Evolutionary conservation across 2,329 filamentous ascomycete genomes (phyloP), one percentile per base, ranked within the genome.

Genomic region (Niveomyces coronatus): DNA sequence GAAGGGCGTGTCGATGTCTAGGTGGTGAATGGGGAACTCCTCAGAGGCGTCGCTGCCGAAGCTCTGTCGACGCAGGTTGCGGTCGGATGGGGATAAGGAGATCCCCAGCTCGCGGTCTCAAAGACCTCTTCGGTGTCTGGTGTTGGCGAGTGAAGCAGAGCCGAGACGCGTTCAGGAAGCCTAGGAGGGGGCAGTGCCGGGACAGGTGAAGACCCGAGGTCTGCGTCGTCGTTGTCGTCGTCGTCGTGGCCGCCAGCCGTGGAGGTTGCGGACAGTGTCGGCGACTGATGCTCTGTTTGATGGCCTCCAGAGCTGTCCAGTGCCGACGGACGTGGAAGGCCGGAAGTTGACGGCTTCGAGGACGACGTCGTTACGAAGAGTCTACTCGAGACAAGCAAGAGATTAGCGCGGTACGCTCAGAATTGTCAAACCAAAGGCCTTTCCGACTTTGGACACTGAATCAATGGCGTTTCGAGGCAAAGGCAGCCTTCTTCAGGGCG

Each of bases 71-170:
- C 67, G 68, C 39, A 70, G 62, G 43, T 69, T 59, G 48, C 56
- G 58, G 41, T 74, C 81, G 27, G 80, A 72, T 44, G 71, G 71
- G 83, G 79, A 62, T 94, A 94, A 16, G 88, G 88, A 38, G 87
- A 94, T 40, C 88, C 88, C 87, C 88, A 94, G 56, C 82, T 88
- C 34, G 86, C 82, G 32, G 85, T 91, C 44, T 70, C 69, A 57
- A 73, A 77, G 41, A 58, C 61, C 29, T 52, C 53, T 35, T 65
- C 63, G 17, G 39, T 44, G 43, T 44, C 46, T 34, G 16, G 46
- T 47, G 67, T 64, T 31, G 74, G 70, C n/a, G 70, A 75, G 53
- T 68, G 65, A 52, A 79, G 56, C 42, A 76, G 57, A 41, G 70
- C 66, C 47, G 66, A 62, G 27, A 71, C 68, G 45, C 72, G 70